Base-by-base conservation (phyloP, 768 basidiomycete genomes). In the Termitomyces sp. region DNA sequence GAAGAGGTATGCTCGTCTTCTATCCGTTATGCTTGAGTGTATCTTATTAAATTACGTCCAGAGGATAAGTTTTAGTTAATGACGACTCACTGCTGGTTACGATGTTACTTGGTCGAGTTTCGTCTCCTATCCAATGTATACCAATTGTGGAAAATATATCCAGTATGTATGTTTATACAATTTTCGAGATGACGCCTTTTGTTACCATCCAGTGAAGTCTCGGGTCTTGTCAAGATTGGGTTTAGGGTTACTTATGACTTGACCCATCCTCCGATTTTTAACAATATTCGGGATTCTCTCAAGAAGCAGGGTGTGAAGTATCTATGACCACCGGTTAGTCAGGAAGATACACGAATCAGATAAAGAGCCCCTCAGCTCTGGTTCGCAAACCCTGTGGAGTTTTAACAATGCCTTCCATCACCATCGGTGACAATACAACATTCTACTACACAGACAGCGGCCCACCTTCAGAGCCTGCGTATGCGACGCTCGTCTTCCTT, bases 361-460 rank as follows among this genome's bases (percentile, higher is more conserved):
- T 51, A 51, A 51, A 12, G 22, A n/a, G 4, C 22, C 5, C 1
- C 16, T 50, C 24, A 46, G 26, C 18, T 24, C 42, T 32, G 43
- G 42, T 20, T 54, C 42, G 1, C 8, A 20, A 14, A 29, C 14
- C 36, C 20, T 39, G 37, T 2, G 32, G 9, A 7, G 4, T 10
- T 24, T 6, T 13, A 7, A 34, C 26, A 42, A 56, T 56, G 55
- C 55, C 55, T 42, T 56, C 41, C 20, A 34, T 43, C 31, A 43
- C 48, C 3, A 48, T 56, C 26, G 16, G 18, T 22, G 26, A 43
- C 4, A 22, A 32, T 42, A 18, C 54, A 6, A 26, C 37, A 9
- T 73, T 69, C 48, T 63, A 57, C 43, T 73, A 69, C 53, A 66
- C 63, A 7, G 70, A 73, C 58, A 70, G 65, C 39, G 72, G 72